Conservation (phyloP, 2,329 filamentous ascomycete genomes). For the Penicillium oxalicum region DNA sequence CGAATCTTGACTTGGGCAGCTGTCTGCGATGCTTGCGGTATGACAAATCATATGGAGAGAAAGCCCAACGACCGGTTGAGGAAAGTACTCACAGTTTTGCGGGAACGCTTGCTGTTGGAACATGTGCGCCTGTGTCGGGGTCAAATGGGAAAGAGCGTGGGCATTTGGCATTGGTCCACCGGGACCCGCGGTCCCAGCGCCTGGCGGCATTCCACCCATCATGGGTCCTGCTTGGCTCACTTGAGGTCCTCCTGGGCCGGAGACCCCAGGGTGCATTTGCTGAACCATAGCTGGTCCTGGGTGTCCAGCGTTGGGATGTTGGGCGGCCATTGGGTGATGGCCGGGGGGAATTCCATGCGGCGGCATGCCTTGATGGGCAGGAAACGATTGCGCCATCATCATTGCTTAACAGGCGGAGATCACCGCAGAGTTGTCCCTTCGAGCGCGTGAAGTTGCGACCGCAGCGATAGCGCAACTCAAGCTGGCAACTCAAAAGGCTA, state of each 20-base stretch:
- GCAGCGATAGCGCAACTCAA: constrained; percentile 11
- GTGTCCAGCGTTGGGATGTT: constrained; percentile 53
- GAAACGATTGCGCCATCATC: constrained; percentile 52
- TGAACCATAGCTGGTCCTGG: constrained; percentile 47
- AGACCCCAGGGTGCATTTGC: constrained; percentile 57
- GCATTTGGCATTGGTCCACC: constrained; percentile 49
- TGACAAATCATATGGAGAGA: no score
- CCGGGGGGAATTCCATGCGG: constrained; percentile 55
- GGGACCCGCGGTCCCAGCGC: constrained; percentile 47
- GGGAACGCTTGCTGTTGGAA: constrained; percentile 46
- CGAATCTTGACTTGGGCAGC: not conserved
- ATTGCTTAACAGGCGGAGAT: constrained; percentile 41
- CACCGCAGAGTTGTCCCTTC: constrained; percentile 29
- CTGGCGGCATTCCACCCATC: constrained; percentile 59
- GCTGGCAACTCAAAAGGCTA: constrained; percentile 5
- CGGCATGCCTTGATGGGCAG: constrained; percentile 55
- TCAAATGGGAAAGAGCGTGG: constrained; percentile 57
- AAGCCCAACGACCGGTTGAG: not conserved
- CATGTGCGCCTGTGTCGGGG: constrained; percentile 49
- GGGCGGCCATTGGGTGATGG: constrained; percentile 56
- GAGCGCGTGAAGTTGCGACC: constrained; percentile 14
- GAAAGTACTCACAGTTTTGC: constrained; percentile 36
- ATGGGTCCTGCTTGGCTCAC: constrained; percentile 58
- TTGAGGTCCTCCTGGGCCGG: constrained; percentile 53
- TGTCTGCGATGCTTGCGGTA: no score